Evolutionary conservation across 2,329 filamentous ascomycete species (phyloP).

Genomic region (Aspergillus persii): DNA sequence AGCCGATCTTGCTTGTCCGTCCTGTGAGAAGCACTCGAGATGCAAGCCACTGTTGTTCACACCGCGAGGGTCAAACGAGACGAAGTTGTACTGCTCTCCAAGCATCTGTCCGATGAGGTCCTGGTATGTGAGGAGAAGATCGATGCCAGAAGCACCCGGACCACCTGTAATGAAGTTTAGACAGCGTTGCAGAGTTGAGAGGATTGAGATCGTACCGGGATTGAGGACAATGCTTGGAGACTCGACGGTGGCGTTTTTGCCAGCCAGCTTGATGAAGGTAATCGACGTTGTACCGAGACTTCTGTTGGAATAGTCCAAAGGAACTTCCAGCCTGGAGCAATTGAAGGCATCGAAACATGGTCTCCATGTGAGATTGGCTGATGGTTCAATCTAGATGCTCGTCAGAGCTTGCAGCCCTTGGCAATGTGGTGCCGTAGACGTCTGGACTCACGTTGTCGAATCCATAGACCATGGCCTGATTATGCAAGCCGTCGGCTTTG

Average conservation of each 20-base stretch:
- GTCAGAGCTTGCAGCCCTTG: neutral
- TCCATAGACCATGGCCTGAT: neutral
- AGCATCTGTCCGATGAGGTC: conserved; percentile 27
- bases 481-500: neutral
- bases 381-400: neutral
- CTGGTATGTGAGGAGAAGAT: conserved; percentile 25
- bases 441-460: neutral
- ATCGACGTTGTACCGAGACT: conserved; percentile 14
- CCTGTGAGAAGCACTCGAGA: conserved; percentile 25
- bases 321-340: neutral
- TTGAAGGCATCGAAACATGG: neutral
- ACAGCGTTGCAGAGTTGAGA: neutral
- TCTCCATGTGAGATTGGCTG: neutral
- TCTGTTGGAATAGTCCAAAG: neutral
- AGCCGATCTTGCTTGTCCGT: conserved; percentile 15
- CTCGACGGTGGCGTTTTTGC: conserved; percentile 15
- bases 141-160: conserved; percentile 13
- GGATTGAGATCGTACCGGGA: neutral
- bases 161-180: neutral
- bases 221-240: conserved; percentile 17
- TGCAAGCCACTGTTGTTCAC: conserved; percentile 34
- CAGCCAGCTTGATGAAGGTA: conserved; percentile 18
- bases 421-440: neutral
- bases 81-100: conserved; percentile 44
- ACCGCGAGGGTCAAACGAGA: conserved; percentile 45